A percentile compares a stretch with the other conserved stretches of the same genome.
phyloP scores from a whole-genome alignment of 495 filamentous ascomycete genomes.

The Cenococcum geophilum region DNA sequence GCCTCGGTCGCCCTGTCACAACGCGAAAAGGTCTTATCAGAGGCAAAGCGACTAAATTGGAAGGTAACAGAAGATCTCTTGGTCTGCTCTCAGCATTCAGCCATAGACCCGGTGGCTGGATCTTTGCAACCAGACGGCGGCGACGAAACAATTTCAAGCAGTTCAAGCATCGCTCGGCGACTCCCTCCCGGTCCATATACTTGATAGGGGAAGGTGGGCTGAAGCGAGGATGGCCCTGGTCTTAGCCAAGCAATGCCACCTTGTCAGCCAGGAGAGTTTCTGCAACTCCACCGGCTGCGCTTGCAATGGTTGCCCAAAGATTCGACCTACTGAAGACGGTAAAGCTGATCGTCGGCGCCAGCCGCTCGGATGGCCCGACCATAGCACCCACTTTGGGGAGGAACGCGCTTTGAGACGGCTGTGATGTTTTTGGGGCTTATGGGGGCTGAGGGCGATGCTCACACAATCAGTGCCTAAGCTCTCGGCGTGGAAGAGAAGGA shows the following conservation, averaged over 20 bases:
- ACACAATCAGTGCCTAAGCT: too few relatives aligned
- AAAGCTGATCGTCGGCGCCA: background rate
- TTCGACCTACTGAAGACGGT: background rate
- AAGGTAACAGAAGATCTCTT: constrained; percentile 4
- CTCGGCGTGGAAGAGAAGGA: too few relatives aligned
- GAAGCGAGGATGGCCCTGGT: background rate
- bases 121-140: background rate
- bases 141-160: background rate
- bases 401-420: background rate
- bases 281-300: too few relatives aligned
- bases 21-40: background rate
- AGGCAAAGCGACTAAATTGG: background rate
- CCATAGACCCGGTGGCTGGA: background rate
- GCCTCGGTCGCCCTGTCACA: background rate
- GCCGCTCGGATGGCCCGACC: background rate
- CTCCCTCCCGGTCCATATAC: background rate
- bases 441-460: background rate
- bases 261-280: background rate
- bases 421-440: background rate
- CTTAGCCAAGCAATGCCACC: background rate
- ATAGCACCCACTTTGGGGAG: background rate
- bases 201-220: background rate
- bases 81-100: background rate
- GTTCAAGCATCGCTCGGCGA: background rate
- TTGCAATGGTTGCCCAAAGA: too few relatives aligned